Evolutionary conservation across 352 stramenopile genomes (phyloP), one percentile per base, ranked within the genome.

Genomic region (Phytophthora tentaculata): DNA sequence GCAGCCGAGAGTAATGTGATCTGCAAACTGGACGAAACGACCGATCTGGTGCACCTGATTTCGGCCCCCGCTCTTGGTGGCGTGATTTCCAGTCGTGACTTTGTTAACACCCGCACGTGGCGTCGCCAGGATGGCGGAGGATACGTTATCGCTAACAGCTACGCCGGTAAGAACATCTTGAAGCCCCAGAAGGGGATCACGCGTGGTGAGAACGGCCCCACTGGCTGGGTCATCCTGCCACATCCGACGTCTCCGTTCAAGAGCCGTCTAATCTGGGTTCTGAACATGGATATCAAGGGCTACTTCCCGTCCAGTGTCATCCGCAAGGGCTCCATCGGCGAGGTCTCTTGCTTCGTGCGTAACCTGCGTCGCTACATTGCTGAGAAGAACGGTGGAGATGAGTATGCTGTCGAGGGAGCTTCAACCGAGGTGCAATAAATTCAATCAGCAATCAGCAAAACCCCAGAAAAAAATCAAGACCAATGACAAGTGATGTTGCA

Each of bases 211-310:
- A 94, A 92, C 53, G 86, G 86, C 9, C 72, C 84, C 3, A 90
- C 82, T 17, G 86, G 86, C 5, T 92, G 89, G 69, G 64, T 94
- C 22, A 91, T 94, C 41, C 54, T 92, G 55, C 86, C 86, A 3
- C 84, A 91, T 56, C 82, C 89, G 53, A 81, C 80, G 45, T 92
- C 83, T 52, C 73, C 84, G 43, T 91, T 91, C 71, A 91, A 94
- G 72, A 83, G 79, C 54, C 84, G 83, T 52, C 78, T 94, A 28
- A 77, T 94, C 49, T 94, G 86, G 84, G 88, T 94, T 56, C 55
- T 94, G 5, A 94, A 94, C 75, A 89, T 83, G 64, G 86, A 94
- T 69, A 94, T 94, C 67, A 94, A 94, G 76, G 84, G 84, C 14
- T 94, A 90, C 73, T 94, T 94, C 63, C 86, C 86, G 10, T 81